A percentile compares a stretch with the other conserved stretches of the same genome.
Conservation (phyloP, 805 yeast species). For the Sungouiozyma ichnusensis region DNA sequence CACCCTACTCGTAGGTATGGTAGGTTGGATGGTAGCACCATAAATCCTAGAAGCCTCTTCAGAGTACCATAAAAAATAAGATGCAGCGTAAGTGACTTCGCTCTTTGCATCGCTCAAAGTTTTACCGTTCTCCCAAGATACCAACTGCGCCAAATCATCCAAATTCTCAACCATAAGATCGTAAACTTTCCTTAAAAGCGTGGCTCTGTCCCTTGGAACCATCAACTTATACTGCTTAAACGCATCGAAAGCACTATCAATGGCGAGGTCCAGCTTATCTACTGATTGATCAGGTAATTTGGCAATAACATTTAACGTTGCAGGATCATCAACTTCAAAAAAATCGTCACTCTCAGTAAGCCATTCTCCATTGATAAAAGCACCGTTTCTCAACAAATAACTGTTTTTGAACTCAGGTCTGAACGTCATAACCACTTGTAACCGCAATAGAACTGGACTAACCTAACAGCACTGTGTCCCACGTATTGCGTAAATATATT, state of each 20-base stretch:
- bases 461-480: no score
- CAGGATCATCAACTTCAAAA: conserved; percentile 72
- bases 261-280: conserved; percentile 47
- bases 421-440: conserved; percentile 1
- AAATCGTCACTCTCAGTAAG: conserved; percentile 29
- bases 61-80: conserved; percentile 84
- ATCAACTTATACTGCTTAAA: conserved; percentile 39
- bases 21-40: conserved; percentile 48
- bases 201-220: conserved; percentile 39
- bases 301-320: conserved; percentile 46
- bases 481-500: no score
- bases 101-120: conserved; percentile 43
- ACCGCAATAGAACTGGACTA: not conserved
- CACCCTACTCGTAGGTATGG: conserved; percentile 40
- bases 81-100: conserved; percentile 50
- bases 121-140: conserved; percentile 55
- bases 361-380: conserved; percentile 72
- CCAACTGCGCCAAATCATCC: conserved; percentile 46
- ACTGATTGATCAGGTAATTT: conserved; percentile 53
- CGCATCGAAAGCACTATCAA: conserved; percentile 37
- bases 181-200: conserved; percentile 40
- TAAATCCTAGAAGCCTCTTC: conserved; percentile 49
- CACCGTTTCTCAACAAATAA: conserved; percentile 47
- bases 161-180: conserved; percentile 43
- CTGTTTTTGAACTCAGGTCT: conserved; percentile 34